Evolutionary conservation across 768 basidiomycete genomes (phyloP).

Genomic region (Mycena metata): DNA sequence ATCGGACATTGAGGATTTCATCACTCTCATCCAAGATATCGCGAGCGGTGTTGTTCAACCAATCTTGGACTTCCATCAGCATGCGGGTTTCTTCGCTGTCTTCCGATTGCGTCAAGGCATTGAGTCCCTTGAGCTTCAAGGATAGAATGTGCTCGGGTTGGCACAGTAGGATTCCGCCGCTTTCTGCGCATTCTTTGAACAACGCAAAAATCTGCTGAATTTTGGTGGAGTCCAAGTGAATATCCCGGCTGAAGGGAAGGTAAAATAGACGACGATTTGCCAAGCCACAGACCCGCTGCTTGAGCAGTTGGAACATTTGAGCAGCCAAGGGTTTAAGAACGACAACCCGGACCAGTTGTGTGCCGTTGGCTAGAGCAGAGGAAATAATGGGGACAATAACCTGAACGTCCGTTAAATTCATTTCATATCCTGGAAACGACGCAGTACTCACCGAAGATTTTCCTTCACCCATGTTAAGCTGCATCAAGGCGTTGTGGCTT

Average conservation of each 20-base stretch:
- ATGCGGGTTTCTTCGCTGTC: background rate
- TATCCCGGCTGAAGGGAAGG: constrained; percentile 63
- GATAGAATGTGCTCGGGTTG: constrained; percentile 71
- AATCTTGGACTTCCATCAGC: constrained; percentile 46
- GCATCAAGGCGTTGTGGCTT: constrained; percentile 55
- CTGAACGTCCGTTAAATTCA: background rate
- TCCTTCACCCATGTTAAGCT: constrained; percentile 74
- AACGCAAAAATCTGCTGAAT: constrained; percentile 47
- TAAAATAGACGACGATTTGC: constrained; percentile 62
- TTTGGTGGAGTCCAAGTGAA: constrained; percentile 39
- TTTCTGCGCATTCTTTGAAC: constrained; percentile 53
- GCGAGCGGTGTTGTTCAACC: constrained; percentile 48
- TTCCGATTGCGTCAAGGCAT: constrained; percentile 8
- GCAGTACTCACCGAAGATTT: constrained; percentile 55
- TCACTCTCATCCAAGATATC: constrained; percentile 64
- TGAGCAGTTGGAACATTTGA: constrained; percentile 65
- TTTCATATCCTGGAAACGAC: background rate
- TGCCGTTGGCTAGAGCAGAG: constrained; percentile 56
- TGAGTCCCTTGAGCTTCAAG: constrained; percentile 59
- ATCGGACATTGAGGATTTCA: constrained; percentile 61
- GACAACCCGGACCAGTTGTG: constrained; percentile 61
- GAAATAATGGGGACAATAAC: constrained; percentile 63
- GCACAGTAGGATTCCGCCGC: constrained; percentile 58
- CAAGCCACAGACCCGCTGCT: constrained; percentile 59
- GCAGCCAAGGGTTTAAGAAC: constrained; percentile 61